Evolutionary conservation across 148 eudicot genomes (phyloP).

Genomic region (Dysphania ambrosioides): DNA sequence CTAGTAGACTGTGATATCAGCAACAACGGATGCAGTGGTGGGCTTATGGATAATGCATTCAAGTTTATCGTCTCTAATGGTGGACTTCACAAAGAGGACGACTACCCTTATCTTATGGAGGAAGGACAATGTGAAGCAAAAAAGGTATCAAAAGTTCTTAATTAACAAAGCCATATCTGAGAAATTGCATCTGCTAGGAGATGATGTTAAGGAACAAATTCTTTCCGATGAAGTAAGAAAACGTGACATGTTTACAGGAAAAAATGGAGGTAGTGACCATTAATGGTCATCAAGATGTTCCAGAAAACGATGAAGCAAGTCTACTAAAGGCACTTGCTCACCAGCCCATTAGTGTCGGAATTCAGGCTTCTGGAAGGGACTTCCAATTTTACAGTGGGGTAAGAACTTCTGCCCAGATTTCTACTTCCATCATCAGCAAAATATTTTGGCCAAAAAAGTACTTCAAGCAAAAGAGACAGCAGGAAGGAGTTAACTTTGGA

Average conservation of each 20-base stretch:
- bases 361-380: constrained; percentile 47
- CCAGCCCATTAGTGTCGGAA: constrained; percentile 55
- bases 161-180: too few species aligned
- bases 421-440: too few species aligned
- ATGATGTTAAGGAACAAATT: neutral
- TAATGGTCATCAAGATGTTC: constrained; percentile 56
- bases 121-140: constrained; percentile 51
- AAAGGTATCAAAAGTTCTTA: constrained; percentile 34
- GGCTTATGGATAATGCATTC: constrained; percentile 60
- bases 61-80: constrained; percentile 41
- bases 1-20: constrained; percentile 53
- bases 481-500: neutral
- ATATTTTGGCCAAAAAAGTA: neutral
- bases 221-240: neutral
- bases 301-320: constrained; percentile 42
- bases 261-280: constrained; percentile 41
- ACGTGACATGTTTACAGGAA: constrained; percentile 27
- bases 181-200: neutral
- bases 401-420: constrained; percentile 9
- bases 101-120: constrained; percentile 53
- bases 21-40: constrained; percentile 54
- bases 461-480: neutral
- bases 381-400: constrained; percentile 62
- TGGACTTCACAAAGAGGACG: constrained; percentile 53
- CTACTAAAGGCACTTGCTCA: constrained; percentile 53